Base-by-base conservation (phyloP, 2,329 filamentous ascomycete genomes). In the Ophiognomonia clavigignenti-juglandacearum region DNA sequence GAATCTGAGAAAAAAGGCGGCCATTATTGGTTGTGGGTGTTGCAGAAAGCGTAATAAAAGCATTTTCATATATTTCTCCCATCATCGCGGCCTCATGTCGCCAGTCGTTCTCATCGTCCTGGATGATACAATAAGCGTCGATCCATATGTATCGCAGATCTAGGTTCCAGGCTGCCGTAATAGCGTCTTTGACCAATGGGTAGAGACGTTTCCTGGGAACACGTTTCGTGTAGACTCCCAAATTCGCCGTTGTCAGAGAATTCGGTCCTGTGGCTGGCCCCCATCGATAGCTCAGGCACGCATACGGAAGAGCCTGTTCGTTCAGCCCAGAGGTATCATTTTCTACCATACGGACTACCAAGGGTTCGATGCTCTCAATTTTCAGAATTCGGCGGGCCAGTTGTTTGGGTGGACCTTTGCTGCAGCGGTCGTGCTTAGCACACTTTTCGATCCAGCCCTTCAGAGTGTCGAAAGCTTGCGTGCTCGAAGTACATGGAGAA, bases 41-140 rank as follows among this genome's bases (percentile, higher is more conserved):
- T 8, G 26, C 43, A n/a, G 35, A 32, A 2, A 45, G n/a, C 2
- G 43, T 45, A 4, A 45, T 13, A 11, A 45, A 19, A 6, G 43
- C 43, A 27, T 45, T 32, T 7, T 45, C 43, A 6, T 45, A 45
- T 2, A 45, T 39, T 22, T 38, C 36, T 3, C 37, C 10, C n/a
- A n/a, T n/a, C n/a, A n/a, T n/a, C 2, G 35, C 32, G 6, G 35
- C 43, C 9, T 22, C 18, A 6, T 1, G n/a, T 3, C 22, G 34
- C 43, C 23, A 39, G n/a, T 45, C 24, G 4, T 2, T 4, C 8
- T 3, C 8, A 13, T 32, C 10, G 8, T 45, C 43, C 24, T 45
- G 43, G 1, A 39, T 6, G 3, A 44, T 29, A 10, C 34, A 44
- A 6, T 22, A 44, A 3, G n/a, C 24, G 7, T 44, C 42, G 13